Conservation (phyloP, 2,329 filamentous ascomycete species). For the Pestalotiopsis sp. region DNA sequence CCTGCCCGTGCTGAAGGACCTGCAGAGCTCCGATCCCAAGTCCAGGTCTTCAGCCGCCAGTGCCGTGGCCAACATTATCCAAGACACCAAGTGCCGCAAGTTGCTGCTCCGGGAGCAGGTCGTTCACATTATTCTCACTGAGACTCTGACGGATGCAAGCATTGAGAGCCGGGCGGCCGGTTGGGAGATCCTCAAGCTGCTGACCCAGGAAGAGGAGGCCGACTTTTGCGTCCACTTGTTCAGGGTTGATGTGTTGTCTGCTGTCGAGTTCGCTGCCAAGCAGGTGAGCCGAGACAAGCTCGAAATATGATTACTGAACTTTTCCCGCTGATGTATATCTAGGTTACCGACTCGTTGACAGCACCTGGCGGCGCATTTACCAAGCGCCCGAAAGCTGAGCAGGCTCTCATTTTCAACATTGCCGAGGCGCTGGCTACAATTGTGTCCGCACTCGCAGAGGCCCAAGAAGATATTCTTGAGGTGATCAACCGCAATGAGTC, state of each 20-base stretch:
- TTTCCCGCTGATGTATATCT: conserved; percentile 13
- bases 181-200: conserved; percentile 67
- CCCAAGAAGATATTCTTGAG: conserved; percentile 62
- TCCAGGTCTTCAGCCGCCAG: conserved; percentile 61
- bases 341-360: conserved; percentile 47
- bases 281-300: conserved; percentile 42
- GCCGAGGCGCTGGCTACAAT: conserved; percentile 56
- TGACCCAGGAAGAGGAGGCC: conserved; percentile 65
- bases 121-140: conserved; percentile 63
- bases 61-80: conserved; percentile 64
- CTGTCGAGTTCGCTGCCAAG: conserved; percentile 58
- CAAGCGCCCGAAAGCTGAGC: conserved; percentile 55
- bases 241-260: conserved; percentile 62
- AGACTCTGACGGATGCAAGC: conserved; percentile 65
- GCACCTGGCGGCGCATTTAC: conserved; percentile 44
- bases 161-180: conserved; percentile 66
- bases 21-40: conserved; percentile 61
- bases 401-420: conserved; percentile 56
- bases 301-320: background rate
- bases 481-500: conserved; percentile 51
- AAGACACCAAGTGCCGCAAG: conserved; percentile 65
- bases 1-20: conserved; percentile 62
- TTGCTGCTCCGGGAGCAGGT: conserved; percentile 68
- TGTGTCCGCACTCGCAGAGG: conserved; percentile 56
- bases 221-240: conserved; percentile 70